Conservation (phyloP, 179 eudicot species). For the Camellia oleifera region DNA sequence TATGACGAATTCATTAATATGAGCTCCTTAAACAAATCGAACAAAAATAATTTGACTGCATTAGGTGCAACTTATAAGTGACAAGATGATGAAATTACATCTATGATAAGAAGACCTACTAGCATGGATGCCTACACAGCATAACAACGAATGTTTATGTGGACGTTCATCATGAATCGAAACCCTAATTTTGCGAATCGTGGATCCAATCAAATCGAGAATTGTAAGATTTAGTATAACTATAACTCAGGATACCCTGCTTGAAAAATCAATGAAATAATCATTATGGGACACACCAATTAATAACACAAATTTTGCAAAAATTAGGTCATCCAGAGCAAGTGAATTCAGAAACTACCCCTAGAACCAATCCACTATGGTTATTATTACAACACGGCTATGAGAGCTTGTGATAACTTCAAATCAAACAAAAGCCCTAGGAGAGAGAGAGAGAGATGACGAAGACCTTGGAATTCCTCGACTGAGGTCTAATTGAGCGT, state of each 20-base stretch:
- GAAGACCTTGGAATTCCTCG: constrained; percentile 74
- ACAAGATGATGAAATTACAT: background rate
- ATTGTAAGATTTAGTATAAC: too few species aligned
- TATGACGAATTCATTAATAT: background rate
- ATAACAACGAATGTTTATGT: background rate
- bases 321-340: background rate
- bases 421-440: background rate
- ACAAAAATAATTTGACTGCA: background rate
- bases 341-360: background rate
- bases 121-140: background rate
- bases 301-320: background rate
- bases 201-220: too few species aligned
- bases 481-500: constrained; percentile 81
- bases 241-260: too few species aligned
- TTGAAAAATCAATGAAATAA: background rate
- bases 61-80: background rate
- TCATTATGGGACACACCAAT: background rate
- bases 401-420: background rate
- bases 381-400: background rate
- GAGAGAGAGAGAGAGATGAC: background rate
- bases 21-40: background rate
- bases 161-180: background rate
- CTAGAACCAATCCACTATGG: background rate
- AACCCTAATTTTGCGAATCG: too few species aligned
- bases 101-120: background rate